Evolutionary conservation across 306 rosid genomes (phyloP).

Genomic region (cucumber (Cucumis sativus)): DNA sequence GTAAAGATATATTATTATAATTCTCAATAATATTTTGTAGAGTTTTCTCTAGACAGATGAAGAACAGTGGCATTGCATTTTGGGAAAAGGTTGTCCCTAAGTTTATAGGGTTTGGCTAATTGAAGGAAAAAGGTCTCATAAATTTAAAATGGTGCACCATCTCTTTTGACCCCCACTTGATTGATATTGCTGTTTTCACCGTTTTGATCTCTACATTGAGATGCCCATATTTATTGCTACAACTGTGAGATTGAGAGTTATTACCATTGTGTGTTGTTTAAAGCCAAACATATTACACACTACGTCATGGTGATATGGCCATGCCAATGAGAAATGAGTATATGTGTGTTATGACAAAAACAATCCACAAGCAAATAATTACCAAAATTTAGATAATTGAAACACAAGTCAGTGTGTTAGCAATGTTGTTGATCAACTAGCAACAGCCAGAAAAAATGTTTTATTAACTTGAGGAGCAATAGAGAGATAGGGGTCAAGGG

Average conservation of each 20-base stretch:
- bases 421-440: too few relatives aligned
- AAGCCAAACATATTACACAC: not conserved
- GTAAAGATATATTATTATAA: not conserved
- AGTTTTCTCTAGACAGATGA: not conserved
- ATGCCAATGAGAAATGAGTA: too few relatives aligned
- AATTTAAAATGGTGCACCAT: too few relatives aligned
- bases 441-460: too few relatives aligned
- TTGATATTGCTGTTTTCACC: not conserved
- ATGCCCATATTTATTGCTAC: not conserved
- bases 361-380: too few relatives aligned
- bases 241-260: not conserved
- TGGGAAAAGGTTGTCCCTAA: not conserved
- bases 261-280: not conserved
- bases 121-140: not conserved
- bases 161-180: not conserved
- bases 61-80: not conserved
- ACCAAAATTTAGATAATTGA: too few relatives aligned
- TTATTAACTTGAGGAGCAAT: too few relatives aligned
- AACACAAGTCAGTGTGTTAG: too few relatives aligned
- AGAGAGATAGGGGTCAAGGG: too few relatives aligned
- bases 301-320: too few relatives aligned
- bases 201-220: not conserved
- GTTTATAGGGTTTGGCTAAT: slow-evolving; percentile 1
- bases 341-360: too few relatives aligned
- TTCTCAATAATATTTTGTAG: not conserved